Percentiles rank a stretch among this genome's conserved stretches.
Conservation (phyloP, 129 eudicot species). For the Logfia minima region DNA sequence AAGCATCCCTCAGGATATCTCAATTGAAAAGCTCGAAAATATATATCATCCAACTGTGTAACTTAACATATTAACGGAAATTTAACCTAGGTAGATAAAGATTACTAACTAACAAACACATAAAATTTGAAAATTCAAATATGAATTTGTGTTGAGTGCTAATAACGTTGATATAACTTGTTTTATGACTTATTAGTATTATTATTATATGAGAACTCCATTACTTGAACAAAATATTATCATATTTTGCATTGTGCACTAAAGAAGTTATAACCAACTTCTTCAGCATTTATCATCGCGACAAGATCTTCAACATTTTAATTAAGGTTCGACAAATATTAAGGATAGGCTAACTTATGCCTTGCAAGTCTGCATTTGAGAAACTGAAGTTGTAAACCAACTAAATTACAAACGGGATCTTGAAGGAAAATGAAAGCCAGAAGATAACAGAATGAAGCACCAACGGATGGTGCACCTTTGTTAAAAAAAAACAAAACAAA, state of each 20-base stretch:
- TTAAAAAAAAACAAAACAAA: background rate
- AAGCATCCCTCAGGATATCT: too few species aligned
- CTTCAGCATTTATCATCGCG: background rate
- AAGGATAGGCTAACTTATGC: background rate
- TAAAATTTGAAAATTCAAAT: too few species aligned
- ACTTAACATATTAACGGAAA: too few species aligned
- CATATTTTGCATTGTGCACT: background rate
- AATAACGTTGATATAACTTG: background rate
- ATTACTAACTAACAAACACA: too few species aligned
- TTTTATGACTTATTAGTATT: too few species aligned
- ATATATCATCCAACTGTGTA: too few species aligned
- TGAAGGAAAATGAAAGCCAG: background rate
- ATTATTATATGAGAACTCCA: background rate
- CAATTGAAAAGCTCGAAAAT: too few species aligned
- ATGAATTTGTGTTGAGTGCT: background rate
- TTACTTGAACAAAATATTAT: background rate
- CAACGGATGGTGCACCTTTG: background rate
- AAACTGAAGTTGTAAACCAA: background rate
- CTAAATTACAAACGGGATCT: background rate
- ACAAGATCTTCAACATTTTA: background rate
- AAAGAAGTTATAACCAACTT: background rate
- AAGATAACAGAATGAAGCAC: background rate
- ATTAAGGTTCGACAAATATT: too few species aligned
- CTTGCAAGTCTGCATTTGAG: background rate
- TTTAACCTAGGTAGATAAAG: too few species aligned